Evolutionary conservation across 306 rosid genomes (phyloP).

Genomic region (Cucurbita ficifolia): DNA sequence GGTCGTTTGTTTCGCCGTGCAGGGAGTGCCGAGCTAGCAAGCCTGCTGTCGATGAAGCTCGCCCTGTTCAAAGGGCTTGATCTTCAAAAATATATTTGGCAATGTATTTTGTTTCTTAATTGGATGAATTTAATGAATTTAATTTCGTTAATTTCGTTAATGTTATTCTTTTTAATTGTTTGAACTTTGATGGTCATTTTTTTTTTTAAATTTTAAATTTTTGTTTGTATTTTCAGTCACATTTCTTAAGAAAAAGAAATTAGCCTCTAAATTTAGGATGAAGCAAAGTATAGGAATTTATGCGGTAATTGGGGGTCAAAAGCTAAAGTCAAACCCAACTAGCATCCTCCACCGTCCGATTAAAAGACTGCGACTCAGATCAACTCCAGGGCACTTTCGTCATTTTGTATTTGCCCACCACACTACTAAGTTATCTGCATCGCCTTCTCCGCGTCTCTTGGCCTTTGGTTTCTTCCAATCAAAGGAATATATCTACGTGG

Average conservation of each 20-base stretch:
- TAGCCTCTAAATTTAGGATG: no score
- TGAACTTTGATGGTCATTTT: no score
- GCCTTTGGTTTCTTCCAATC: neutral
- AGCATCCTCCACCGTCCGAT: neutral
- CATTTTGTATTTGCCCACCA: neutral
- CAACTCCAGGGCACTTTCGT: neutral
- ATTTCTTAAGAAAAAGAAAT: no score
- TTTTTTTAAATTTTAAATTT: no score
- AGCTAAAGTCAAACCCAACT: neutral
- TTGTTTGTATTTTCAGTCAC: no score
- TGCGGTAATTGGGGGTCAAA: neutral
- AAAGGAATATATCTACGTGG: neutral
- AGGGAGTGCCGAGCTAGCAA: slow-evolving; percentile 1
- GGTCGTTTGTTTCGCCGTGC: neutral
- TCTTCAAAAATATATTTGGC: neutral
- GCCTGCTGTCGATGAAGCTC: neutral
- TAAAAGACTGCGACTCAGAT: neutral
- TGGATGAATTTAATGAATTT: no score
- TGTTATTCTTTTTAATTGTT: no score
- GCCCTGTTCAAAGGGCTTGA: neutral
- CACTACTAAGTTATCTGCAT: neutral
- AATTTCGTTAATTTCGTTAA: no score
- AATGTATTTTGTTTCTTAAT: no score
- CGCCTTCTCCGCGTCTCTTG: neutral
- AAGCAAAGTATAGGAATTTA: neutral